Base-by-base conservation (phyloP, 805 yeast genomes). In the Yamadazyma tumulicola region DNA sequence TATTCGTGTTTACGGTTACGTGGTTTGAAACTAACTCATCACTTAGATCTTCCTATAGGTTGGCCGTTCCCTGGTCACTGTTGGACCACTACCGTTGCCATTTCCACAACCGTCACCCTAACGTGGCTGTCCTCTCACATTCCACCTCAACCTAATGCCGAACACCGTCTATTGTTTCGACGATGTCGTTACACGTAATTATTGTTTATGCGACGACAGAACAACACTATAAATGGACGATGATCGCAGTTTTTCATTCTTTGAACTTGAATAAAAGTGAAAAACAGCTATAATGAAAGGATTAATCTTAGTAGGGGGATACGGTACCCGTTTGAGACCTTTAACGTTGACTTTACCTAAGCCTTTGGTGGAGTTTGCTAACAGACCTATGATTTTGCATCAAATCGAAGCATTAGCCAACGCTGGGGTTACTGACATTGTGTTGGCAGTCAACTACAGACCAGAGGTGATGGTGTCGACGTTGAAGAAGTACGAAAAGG, bases 271-370 rank as follows among this genome's bases (percentile, higher is more conserved):
- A 21, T 21, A n/a, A n/a, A n/a, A n/a, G n/a, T n/a, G n/a, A 24
- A 26, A 20, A n/a, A 14, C 26, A 26, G n/a, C n/a, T 27, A 35
- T 16, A 21, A 87, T 88, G 97, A 88, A 88, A 75, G 96, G 95
- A 63, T 80, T 91, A 68, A 91, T 91, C 77, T 81, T 91, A 65
- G 97, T 91, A 55, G 98, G 98, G 62, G 98, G 98, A 69, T 93
- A 89, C 75, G 99, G 99, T 77, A 93, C 99, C 59, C 93, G 99
- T 75, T 84, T 93, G 74, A 89, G 99, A 79, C 99, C 99, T 45
- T 75, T 93, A 57, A 89, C 97, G 45, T 74, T 89, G 54, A 87
- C 97, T 40, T 77, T 82, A 47, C 97, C 97, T 64, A 89, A 89
- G 72, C 97, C 97, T 34, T 75, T 89, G 67, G 97, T 89, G 47